phyloP scores from a whole-genome alignment of 2,329 filamentous ascomycete genomes.

The Aspergillus fijiensis region DNA sequence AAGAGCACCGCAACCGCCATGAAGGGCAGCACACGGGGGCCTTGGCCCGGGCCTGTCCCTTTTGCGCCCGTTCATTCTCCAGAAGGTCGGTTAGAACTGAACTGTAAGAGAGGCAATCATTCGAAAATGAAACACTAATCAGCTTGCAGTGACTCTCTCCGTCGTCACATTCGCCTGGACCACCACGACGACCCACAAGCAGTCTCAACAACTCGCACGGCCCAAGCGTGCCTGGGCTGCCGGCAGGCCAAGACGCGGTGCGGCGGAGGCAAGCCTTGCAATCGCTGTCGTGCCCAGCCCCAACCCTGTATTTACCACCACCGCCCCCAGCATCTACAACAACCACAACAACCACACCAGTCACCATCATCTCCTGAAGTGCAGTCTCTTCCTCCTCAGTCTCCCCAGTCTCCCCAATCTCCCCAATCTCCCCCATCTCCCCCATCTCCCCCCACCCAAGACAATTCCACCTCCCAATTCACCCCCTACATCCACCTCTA shows the following conservation, averaged over 20 bases:
- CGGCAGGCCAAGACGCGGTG: constrained; percentile 14
- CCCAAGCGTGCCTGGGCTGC: constrained; percentile 17
- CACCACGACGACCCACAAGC: constrained; percentile 12
- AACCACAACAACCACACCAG: background rate
- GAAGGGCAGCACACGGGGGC: constrained; percentile 12
- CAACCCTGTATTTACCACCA: background rate
- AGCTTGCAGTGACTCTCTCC: constrained; percentile 15
- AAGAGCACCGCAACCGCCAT: constrained; percentile 20
- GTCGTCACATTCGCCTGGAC: constrained; percentile 20
- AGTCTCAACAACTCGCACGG: constrained; percentile 7
- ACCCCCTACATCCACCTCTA: constrained; percentile 20
- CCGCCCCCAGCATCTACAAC: background rate
- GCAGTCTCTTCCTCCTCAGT: too few relatives aligned
- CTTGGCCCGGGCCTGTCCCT: constrained; percentile 12
- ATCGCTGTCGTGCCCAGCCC: background rate
- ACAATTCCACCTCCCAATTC: background rate
- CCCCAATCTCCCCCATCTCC: too few relatives aligned
- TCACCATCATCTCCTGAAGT: too few relatives aligned
- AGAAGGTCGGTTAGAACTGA: constrained; percentile 6
- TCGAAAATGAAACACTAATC: background rate
- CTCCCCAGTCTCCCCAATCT: too few relatives aligned
- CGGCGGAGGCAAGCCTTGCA: constrained; percentile 9
- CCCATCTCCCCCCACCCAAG: background rate
- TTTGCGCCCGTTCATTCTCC: constrained; percentile 18
- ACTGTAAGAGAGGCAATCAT: too few relatives aligned